These are phyloP conservation scores for Kickxella alabastrina DNA, from an alignment of 192 early-diverging fungal species.

Conservation along the genomic window DNA sequence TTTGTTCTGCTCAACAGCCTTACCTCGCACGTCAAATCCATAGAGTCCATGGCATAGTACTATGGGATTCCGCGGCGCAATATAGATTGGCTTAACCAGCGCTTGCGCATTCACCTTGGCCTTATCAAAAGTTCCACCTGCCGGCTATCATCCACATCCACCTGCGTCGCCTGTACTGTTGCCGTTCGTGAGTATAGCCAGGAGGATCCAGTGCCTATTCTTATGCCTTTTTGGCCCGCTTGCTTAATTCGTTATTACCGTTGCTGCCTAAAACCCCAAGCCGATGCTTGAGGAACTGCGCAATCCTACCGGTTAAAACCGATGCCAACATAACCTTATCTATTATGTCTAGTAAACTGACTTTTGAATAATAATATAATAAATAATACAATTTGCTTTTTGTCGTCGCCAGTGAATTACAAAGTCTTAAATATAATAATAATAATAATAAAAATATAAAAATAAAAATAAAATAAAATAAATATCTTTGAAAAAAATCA, in stretches of 20 bases:
- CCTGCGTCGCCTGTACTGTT: no score
- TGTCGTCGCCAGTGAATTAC: no score
- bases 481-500: not conserved
- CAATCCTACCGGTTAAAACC: constrained; percentile 29
- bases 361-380: no score
- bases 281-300: constrained; percentile 29
- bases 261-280: constrained; percentile 10
- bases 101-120: constrained; percentile 36
- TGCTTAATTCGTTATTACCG: no score
- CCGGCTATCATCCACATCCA: no score
- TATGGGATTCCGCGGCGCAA: constrained; percentile 71
- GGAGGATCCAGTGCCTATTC: constrained; percentile 10
- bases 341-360: no score
- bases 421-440: constrained; percentile 12
- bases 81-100: constrained; percentile 62
- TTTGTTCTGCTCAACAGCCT: not conserved
- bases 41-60: constrained; percentile 89
- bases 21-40: constrained; percentile 75
- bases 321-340: no score
- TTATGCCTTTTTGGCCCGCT: no score
- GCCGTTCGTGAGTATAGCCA: no score
- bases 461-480: not conserved
- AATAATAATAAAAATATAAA: constrained; percentile 3
- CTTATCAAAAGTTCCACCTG: constrained; percentile 13
- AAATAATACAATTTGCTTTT: no score